These are phyloP conservation scores for Lumnitzera racemosa DNA, from an alignment of 345 rosid genomes.

Conservation along the genomic window DNA sequence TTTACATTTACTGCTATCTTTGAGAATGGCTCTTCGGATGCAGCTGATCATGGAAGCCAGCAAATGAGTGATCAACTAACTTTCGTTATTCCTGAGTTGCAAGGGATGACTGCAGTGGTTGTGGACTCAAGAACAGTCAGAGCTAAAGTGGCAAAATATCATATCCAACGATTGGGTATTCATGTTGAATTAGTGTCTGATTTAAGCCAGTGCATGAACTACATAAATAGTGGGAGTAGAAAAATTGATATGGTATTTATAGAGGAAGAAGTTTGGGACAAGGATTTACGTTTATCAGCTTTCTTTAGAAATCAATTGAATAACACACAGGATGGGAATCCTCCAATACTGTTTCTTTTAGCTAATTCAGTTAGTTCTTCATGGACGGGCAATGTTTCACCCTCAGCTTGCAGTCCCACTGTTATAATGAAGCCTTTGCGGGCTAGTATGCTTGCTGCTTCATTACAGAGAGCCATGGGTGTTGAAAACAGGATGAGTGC, in stretches of 20 bases:
- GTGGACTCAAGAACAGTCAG: slow-evolving; percentile 70
- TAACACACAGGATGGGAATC: slow-evolving; percentile 18
- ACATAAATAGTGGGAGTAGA: slow-evolving; percentile 21
- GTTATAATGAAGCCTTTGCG: slow-evolving; percentile 78
- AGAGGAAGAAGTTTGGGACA: slow-evolving; percentile 84
- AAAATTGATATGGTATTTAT: slow-evolving; percentile 51
- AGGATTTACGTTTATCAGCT: slow-evolving; percentile 34
- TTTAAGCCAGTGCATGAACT: slow-evolving; percentile 36
- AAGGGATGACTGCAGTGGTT: slow-evolving; percentile 65
- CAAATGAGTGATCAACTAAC: slow-evolving; percentile 34
- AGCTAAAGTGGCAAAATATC: slow-evolving; percentile 71
- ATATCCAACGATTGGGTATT: slow-evolving; percentile 73
- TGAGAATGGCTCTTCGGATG: slow-evolving; percentile 31
- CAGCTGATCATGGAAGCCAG: slow-evolving; percentile 34
- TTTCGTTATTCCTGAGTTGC: slow-evolving; percentile 38
- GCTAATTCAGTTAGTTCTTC: slow-evolving; percentile 43
- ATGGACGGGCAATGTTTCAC: slow-evolving; percentile 15
- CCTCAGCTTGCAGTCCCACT: slow-evolving; percentile 25
- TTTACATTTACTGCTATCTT: slow-evolving; percentile 89
- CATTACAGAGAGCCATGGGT: slow-evolving; percentile 71
- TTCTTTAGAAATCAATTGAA: slow-evolving; percentile 29
- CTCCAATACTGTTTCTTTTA: slow-evolving; percentile 54
- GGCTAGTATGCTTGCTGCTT: slow-evolving; percentile 77
- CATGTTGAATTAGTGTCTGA: slow-evolving; percentile 51
- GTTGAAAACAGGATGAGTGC: slow-evolving; percentile 47